Conservation (phyloP, 768 basidiomycete genomes). For the Leccinum pellstonianum region DNA sequence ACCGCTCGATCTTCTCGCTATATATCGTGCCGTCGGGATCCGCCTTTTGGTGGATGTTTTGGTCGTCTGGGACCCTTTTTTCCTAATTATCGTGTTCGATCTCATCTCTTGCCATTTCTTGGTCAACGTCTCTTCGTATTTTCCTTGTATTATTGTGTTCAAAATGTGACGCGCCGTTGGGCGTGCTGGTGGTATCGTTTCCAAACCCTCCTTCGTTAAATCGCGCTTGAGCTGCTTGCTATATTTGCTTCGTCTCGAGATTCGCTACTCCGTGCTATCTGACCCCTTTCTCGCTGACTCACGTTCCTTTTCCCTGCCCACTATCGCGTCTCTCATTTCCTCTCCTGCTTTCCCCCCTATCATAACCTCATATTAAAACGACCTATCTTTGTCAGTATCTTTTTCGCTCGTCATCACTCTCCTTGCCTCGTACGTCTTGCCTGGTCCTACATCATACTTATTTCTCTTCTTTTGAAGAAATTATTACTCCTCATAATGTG, state of each 20-base stretch:
- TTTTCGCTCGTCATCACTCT: background rate
- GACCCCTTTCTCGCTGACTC: slow-evolving; percentile 5
- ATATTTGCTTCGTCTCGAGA: slow-evolving; percentile 14
- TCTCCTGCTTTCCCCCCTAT: background rate
- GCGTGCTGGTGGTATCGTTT: slow-evolving; percentile 11
- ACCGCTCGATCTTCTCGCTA: background rate
- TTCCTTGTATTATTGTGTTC: slow-evolving; percentile 10
- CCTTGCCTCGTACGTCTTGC: background rate
- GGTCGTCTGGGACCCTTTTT: background rate
- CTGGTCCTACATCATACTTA: background rate
- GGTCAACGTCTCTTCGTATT: slow-evolving; percentile 9
- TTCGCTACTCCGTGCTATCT: slow-evolving; percentile 15
- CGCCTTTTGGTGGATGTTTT: slow-evolving; percentile 11
- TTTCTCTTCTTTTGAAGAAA: background rate
- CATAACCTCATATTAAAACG: background rate
- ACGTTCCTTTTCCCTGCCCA: slow-evolving; percentile 4
- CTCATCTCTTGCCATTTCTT: slow-evolving; percentile 17
- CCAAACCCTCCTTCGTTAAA: background rate
- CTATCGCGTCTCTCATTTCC: background rate
- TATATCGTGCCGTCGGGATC: slow-evolving; percentile 6
- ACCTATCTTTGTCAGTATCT: background rate
- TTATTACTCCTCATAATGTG: slow-evolving; percentile 23
- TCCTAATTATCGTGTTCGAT: slow-evolving; percentile 6
- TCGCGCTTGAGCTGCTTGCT: slow-evolving; percentile 1
- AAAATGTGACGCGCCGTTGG: slow-evolving; percentile 13